Evolutionary conservation across 2,329 filamentous ascomycete genomes (phyloP).

Genomic region (Chrysoporthe puriensis): DNA sequence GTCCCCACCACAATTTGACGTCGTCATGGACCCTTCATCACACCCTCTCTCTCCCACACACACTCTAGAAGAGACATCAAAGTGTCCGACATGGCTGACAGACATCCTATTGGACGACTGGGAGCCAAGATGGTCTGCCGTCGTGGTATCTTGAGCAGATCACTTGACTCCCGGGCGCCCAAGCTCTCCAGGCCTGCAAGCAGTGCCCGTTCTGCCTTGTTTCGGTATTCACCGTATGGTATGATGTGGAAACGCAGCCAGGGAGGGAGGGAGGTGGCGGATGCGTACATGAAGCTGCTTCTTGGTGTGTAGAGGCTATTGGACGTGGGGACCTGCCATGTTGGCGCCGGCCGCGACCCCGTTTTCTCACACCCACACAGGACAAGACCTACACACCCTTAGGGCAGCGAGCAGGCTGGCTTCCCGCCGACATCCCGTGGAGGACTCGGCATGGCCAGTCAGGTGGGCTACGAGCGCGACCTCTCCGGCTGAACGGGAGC

Average conservation of each 20-base stretch:
- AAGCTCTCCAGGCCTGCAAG: too few relatives aligned
- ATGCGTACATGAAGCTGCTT: not conserved
- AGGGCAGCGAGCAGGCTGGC: not conserved
- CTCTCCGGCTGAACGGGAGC: not conserved
- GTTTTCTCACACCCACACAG: not conserved
- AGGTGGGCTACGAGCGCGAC: not conserved
- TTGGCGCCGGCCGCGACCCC: not conserved
- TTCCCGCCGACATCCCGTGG: not conserved
- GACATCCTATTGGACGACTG: not conserved
- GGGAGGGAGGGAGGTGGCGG: not conserved
- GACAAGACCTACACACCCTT: not conserved
- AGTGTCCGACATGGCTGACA: not conserved
- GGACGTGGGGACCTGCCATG: not conserved
- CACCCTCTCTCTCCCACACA: not conserved
- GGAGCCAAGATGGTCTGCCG: too few relatives aligned
- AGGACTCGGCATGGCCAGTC: not conserved
- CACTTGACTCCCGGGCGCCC: too few relatives aligned
- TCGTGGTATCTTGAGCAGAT: too few relatives aligned
- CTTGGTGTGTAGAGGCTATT: not conserved
- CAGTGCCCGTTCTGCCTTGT: not conserved
- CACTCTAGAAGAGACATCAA: not conserved
- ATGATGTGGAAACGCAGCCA: not conserved
- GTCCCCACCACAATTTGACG: not conserved
- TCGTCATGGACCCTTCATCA: not conserved
- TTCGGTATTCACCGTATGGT: not conserved